Base-by-base conservation (phyloP, 192 early-diverging fungal species). In the Coemansia pectinata region DNA sequence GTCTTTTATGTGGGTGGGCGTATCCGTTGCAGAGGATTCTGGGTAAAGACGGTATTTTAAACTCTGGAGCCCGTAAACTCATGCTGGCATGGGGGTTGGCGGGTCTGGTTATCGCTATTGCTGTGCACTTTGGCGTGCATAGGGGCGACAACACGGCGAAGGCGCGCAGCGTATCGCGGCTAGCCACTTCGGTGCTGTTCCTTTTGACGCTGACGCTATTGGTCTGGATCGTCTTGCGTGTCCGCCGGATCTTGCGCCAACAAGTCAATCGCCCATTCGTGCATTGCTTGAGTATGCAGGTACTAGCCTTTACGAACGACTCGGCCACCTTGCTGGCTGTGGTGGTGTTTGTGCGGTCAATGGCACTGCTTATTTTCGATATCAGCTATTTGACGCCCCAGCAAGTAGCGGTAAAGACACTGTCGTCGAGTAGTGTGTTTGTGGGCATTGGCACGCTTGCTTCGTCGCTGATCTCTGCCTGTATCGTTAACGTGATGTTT, bases 351-450 rank as follows among this genome's bases (percentile, higher is more conserved):
- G 59, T 70, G 38, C 76, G 75, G 21, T 64, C 36, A 6, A 29
- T 78, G 39, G 61, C 78, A 7, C 75, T 74, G 67, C 38, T 78
- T 34, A 58, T 61, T n/a, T 83, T 78, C 44, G 81, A 83, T 48
- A 78, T 78, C 53, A 75, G 76, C 76, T 83, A 65, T 33, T 17
- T 83, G 66, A 67, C 81, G 11, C 81, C 76, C 0, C 14, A 50
- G 14, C 66, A 69, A 38, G 15, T 48, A 3, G 42, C 50, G 5
- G 53, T 74, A 1, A 19, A 31, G 21, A 57, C 39, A n/a, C 38
- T 75, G 52, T 69, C 52, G 0, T 70, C 71, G n/a, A 74, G 62
- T 72, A 83, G 75, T 42, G 62, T 60, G 10, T 55, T 71, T 47
- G 72, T 70, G 34, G 81, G 81, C 9, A 44, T 83, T 44, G 76